Base-by-base conservation (phyloP, 176 grass and related monocot genomes). In the Typha latifolia region DNA sequence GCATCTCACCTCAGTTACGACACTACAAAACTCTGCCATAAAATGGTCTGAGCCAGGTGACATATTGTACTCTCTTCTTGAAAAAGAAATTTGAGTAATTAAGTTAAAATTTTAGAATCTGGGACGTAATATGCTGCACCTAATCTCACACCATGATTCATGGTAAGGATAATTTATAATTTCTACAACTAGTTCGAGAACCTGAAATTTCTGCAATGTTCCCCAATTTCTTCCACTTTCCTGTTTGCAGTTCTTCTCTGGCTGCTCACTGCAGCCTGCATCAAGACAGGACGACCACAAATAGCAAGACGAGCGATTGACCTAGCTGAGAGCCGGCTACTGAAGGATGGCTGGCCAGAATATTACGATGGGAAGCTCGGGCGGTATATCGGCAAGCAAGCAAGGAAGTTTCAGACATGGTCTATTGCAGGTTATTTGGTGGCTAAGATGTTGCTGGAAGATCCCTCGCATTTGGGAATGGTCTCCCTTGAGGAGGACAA, bases 361-460 rank as follows among this genome's bases (percentile, higher is more conserved):
- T 96, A 96, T 81, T 96, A 96, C 32, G 87, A 96, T 73, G 87
- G 91, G 27, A 96, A 88, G 73, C 79, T 84, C 5, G 91, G 91
- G 0, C 77, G 84, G 13, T 96, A 91, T 27, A 18, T 88, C 19
- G 87, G 91, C 47, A 96, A 96, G 74, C 91, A 96, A 67, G 91
- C 91, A 3, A 90, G 91, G 63, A 96, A 96, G 81, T 70, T 76
- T n/a, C 91, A 96, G 73, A 96, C 91, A 14, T 96, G 91, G 91
- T 96, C 91, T 50, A 72, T 91, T 65, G 91, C 84, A 0, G 91
- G 84, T 6, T 91, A 96, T 73, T 74, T 96, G 37, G 91, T 96
- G 47, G 84, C 91, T n/a, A 96, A 96, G 78, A 96, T 96, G 91
- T 82, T 96, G 87, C 49, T 96, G 10, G 91, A 96, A 84, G 91